phyloP scores from a whole-genome alignment of 1,284 basidiomycete genomes.

The Melampsora larici-populina region DNA sequence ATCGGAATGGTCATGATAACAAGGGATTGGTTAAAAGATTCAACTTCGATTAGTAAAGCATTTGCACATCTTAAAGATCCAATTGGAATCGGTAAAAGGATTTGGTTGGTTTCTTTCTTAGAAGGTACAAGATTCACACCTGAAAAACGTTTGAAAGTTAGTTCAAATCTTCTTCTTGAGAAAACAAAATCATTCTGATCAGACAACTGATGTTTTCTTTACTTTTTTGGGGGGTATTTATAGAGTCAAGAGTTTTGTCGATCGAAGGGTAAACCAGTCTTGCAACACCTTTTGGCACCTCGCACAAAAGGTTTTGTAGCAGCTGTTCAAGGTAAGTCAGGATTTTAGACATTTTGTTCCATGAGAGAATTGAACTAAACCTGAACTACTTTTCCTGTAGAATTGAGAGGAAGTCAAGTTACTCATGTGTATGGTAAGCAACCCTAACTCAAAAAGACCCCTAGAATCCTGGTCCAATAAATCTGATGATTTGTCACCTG shows the following conservation, averaged over 20 bases:
- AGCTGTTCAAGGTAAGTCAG: constrained; percentile 20
- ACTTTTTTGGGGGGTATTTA: not conserved
- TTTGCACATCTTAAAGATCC: constrained; percentile 28
- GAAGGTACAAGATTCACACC: constrained; percentile 33
- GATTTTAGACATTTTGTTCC: not conserved
- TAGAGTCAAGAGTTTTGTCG: constrained; percentile 33
- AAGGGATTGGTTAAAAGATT: constrained; percentile 41
- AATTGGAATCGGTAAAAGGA: constrained; percentile 26
- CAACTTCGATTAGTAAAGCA: constrained; percentile 21
- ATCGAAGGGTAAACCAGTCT: not conserved
- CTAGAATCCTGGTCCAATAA: not conserved
- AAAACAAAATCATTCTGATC: not conserved
- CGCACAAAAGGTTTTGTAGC: constrained; percentile 40
- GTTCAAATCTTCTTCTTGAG: not conserved
- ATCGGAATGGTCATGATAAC: constrained; percentile 42
- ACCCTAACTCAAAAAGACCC: not conserved
- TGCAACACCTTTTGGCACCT: constrained; percentile 12
- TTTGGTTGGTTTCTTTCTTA: constrained; percentile 36
- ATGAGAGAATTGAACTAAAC: not conserved
- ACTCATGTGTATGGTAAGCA: constrained; percentile 40
- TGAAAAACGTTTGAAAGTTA: constrained; percentile 27
- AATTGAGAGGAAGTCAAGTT: constrained; percentile 30
- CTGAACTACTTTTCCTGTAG: not conserved
- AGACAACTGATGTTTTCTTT: not conserved
- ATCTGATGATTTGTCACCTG: not conserved